Evolutionary conservation across 495 filamentous ascomycete species (phyloP).

Genomic region (Penicillium angulare): DNA sequence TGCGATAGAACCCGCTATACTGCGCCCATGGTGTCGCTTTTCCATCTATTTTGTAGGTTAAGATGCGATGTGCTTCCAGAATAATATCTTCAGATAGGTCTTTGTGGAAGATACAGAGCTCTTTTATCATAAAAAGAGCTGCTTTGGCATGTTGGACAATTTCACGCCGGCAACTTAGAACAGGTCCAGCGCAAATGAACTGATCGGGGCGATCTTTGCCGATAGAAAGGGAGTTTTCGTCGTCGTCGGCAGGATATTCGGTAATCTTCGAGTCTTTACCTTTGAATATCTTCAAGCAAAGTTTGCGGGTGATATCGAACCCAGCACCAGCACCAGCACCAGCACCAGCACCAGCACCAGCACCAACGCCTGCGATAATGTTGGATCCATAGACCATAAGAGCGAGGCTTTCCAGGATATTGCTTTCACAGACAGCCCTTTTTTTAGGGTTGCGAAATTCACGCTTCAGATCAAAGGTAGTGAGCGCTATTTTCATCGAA

Average conservation of each 20-base stretch:
- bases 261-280: neutral
- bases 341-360: neutral
- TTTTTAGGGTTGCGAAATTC: too few species aligned
- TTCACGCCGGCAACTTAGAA: constrained; percentile 28
- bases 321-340: neutral
- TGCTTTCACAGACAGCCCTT: neutral
- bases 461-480: too few species aligned
- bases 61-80: constrained; percentile 29
- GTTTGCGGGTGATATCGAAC: neutral
- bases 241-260: neutral
- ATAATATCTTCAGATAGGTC: constrained; percentile 29
- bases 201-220: constrained; percentile 13
- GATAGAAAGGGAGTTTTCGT: neutral
- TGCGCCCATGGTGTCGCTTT: constrained; percentile 14
- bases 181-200: too few species aligned
- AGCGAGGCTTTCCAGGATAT: constrained; percentile 1
- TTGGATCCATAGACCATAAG: constrained; percentile 12
- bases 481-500: too few species aligned
- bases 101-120: constrained; percentile 13
- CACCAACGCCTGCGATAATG: constrained; percentile 2
- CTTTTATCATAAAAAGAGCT: constrained; percentile 20
- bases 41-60: constrained; percentile 17
- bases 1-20: constrained; percentile 27
- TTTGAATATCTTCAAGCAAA: constrained; percentile 3
- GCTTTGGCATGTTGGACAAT: constrained; percentile 37